A percentile compares a stretch with the other conserved stretches of the same genome.
Conservation (phyloP, 768 basidiomycete genomes). For the Psilocybe cyanescens region DNA sequence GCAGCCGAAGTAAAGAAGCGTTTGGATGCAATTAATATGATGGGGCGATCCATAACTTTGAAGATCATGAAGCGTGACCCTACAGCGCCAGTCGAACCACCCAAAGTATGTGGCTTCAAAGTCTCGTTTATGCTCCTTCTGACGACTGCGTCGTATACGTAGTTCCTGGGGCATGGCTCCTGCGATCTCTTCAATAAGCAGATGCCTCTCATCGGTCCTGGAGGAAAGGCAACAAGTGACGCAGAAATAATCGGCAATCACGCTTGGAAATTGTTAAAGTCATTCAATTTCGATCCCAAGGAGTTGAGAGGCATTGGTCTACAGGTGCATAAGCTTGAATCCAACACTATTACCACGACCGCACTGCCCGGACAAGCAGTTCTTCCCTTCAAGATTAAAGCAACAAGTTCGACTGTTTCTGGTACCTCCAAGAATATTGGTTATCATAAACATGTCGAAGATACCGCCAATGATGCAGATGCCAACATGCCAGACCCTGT, state of each 20-base stretch:
- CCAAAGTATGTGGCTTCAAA: slow-evolving; percentile 64
- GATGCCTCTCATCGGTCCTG: slow-evolving; percentile 55
- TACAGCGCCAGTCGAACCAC: slow-evolving; percentile 83
- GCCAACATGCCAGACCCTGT: slow-evolving; percentile 17
- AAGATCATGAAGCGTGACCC: slow-evolving; percentile 91
- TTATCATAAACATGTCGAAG: slow-evolving; percentile 10
- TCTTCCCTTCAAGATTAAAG: slow-evolving; percentile 55
- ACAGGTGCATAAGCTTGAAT: slow-evolving; percentile 88
- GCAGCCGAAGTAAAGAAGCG: slow-evolving; percentile 77
- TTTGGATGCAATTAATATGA: slow-evolving; percentile 67
- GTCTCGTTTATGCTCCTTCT: background rate
- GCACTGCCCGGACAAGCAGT: slow-evolving; percentile 58
- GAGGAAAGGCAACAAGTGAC: slow-evolving; percentile 76
- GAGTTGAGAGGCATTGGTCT: slow-evolving; percentile 94
- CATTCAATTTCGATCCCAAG: slow-evolving; percentile 76
- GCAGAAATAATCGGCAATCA: slow-evolving; percentile 70
- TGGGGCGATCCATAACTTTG: slow-evolving; percentile 77
- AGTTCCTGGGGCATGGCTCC: slow-evolving; percentile 92
- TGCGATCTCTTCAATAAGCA: slow-evolving; percentile 87
- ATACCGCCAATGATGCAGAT: slow-evolving; percentile 11
- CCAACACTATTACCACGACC: slow-evolving; percentile 32
- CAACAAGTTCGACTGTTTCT: slow-evolving; percentile 19
- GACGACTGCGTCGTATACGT: slow-evolving; percentile 1
- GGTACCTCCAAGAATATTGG: slow-evolving; percentile 14
- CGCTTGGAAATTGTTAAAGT: slow-evolving; percentile 75